phyloP scores from a whole-genome alignment of 2,329 filamentous ascomycete species.

The Colletotrichum spinosum region DNA sequence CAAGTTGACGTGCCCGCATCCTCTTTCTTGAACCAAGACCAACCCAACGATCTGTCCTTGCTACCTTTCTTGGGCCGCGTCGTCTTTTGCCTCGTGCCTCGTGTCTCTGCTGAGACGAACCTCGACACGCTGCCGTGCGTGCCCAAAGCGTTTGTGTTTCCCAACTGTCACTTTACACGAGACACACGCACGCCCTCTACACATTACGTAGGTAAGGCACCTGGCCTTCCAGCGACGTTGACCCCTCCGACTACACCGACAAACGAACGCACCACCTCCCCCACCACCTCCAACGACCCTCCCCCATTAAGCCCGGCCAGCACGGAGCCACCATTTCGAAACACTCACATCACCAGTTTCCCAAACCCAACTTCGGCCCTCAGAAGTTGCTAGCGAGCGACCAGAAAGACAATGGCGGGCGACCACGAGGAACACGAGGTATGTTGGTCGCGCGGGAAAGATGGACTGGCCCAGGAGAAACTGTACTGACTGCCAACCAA shows the following conservation, averaged over 20 bases:
- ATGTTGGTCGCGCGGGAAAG: neutral
- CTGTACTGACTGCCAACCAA: neutral
- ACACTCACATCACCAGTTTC: constrained; percentile 5
- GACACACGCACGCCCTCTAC: neutral
- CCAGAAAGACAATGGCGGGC: constrained; percentile 40
- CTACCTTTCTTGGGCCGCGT: neutral
- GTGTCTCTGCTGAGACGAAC: neutral
- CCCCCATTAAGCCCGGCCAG: constrained; percentile 4
- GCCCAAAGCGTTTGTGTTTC: neutral
- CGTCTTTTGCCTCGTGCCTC: neutral
- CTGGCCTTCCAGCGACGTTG: neutral
- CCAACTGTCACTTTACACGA: neutral
- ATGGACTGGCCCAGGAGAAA: neutral
- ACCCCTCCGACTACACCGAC: constrained; percentile 11
- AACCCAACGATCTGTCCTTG: neutral
- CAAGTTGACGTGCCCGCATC: no score
- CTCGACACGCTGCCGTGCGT: neutral
- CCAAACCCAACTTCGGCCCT: constrained; percentile 1
- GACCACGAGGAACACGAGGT: constrained; percentile 52
- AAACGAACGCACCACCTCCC: constrained; percentile 7
- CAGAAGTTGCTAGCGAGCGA: neutral
- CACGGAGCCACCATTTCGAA: constrained; percentile 20
- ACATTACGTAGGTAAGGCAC: constrained; percentile 1
- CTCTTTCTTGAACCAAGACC: neutral
- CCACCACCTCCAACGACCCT: neutral